Conservation (phyloP, 2,329 filamentous ascomycete species). For the Ascochyta fabae region DNA sequence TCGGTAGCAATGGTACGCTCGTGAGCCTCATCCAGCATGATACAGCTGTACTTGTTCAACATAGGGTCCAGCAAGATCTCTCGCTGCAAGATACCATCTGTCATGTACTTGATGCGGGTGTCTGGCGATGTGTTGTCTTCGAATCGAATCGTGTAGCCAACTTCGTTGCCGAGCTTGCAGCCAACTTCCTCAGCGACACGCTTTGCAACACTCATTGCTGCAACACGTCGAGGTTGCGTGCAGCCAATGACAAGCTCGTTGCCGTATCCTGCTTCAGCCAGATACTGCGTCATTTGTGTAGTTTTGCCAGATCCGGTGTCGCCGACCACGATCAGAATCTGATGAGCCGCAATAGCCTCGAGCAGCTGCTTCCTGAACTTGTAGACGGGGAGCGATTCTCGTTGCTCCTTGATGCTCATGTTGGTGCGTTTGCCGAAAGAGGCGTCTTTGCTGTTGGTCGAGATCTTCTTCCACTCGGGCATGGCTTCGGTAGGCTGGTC, state of each 20-base stretch:
- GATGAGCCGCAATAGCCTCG: constrained; percentile 84
- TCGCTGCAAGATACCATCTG: constrained; percentile 95
- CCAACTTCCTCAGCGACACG: constrained; percentile 98
- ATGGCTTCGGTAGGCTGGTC: constrained; percentile 69
- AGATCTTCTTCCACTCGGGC: constrained; percentile 91
- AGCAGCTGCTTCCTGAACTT: constrained; percentile 87
- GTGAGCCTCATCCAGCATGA: constrained; percentile 98
- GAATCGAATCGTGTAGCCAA: constrained; percentile 98
- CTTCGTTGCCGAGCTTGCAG: constrained; percentile 88
- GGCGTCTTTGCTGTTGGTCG: constrained; percentile 79
- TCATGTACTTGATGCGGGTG: constrained; percentile 99
- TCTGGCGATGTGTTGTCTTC: constrained; percentile 90
- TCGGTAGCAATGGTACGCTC: constrained; percentile 96
- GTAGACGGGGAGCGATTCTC: constrained; percentile 87
- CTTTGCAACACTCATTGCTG: constrained; percentile 97
- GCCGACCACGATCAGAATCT: constrained; percentile 93
- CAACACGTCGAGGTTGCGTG: constrained; percentile 95
- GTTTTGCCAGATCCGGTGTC: constrained; percentile 98
- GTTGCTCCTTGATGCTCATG: constrained; percentile 93
- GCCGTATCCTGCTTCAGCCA: constrained; percentile 89
- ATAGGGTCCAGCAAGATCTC: constrained; percentile 97
- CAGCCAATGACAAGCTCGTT: constrained; percentile 91
- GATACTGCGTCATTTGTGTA: constrained; percentile 92
- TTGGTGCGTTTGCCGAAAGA: constrained; percentile 85
- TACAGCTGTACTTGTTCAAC: constrained; percentile 91